A percentile compares a stretch with the other conserved stretches of the same genome.
Conservation (phyloP, 768 basidiomycete genomes). For the Sarcodon sp. region DNA sequence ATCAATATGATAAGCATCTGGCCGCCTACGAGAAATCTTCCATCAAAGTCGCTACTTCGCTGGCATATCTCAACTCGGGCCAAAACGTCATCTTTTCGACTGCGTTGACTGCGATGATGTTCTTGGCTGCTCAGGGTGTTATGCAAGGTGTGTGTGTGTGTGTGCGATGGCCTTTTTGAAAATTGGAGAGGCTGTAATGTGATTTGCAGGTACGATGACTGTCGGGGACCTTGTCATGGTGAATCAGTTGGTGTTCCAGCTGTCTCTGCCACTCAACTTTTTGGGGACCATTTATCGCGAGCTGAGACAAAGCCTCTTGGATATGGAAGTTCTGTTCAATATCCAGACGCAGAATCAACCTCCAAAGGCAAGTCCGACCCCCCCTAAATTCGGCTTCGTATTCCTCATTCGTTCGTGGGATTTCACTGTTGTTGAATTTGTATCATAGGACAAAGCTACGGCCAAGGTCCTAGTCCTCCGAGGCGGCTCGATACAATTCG, state of each 20-base stretch:
- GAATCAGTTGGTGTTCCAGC: slow-evolving; percentile 95
- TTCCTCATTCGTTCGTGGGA: no score
- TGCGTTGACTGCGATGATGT: slow-evolving; percentile 91
- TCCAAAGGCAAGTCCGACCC: slow-evolving; percentile 31
- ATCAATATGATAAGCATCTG: slow-evolving; percentile 86
- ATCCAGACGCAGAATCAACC: slow-evolving; percentile 73
- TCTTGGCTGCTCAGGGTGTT: slow-evolving; percentile 90
- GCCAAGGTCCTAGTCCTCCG: slow-evolving; percentile 57
- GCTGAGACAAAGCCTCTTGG: slow-evolving; percentile 87
- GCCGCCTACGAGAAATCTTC: slow-evolving; percentile 82
- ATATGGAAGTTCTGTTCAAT: slow-evolving; percentile 95
- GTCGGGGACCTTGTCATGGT: slow-evolving; percentile 98
- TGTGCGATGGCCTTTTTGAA: slow-evolving; percentile 1
- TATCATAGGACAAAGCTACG: slow-evolving; percentile 45
- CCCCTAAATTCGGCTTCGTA: background rate
- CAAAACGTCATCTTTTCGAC: slow-evolving; percentile 95
- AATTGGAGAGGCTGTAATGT: background rate
- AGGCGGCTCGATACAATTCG: slow-evolving; percentile 86
- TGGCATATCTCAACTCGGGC: slow-evolving; percentile 90
- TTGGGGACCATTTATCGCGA: slow-evolving; percentile 96
- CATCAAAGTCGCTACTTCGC: slow-evolving; percentile 87
- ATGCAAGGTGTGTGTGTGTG: slow-evolving; percentile 54
- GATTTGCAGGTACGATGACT: slow-evolving; percentile 78
- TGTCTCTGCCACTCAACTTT: slow-evolving; percentile 94
- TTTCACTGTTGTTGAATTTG: background rate